Percentiles rank a stretch among this genome's conserved stretches.
Evolutionary conservation across 2,329 filamentous ascomycete genomes (phyloP).

Genomic region (Ophiosphaerella narmari): DNA sequence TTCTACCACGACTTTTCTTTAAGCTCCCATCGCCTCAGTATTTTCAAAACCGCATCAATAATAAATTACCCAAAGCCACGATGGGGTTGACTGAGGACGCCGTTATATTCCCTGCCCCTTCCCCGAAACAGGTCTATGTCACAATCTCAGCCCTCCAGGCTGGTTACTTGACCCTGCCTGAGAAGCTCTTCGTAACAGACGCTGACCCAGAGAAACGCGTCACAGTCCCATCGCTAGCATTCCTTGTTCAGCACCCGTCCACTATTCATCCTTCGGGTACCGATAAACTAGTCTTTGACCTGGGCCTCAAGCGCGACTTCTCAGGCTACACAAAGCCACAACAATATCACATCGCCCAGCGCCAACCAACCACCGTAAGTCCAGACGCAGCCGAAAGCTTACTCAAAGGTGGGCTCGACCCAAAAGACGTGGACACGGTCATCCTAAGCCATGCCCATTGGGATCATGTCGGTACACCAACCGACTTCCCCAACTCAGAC

Average conservation of each 20-base stretch:
- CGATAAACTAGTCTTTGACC: constrained; percentile 57
- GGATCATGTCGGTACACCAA: constrained; percentile 62
- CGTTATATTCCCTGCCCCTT: constrained; percentile 28
- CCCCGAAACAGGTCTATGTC: constrained; percentile 31
- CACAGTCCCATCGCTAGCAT: constrained; percentile 60
- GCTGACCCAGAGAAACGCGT: constrained; percentile 50
- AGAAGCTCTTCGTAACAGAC: constrained; percentile 53
- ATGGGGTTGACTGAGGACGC: constrained; percentile 8
- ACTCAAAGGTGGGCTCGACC: constrained; percentile 42
- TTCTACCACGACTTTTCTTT: too few relatives aligned
- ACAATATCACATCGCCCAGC: constrained; percentile 52
- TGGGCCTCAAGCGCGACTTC: constrained; percentile 56
- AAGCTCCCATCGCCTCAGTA: too few relatives aligned
- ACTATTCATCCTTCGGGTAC: constrained; percentile 21
- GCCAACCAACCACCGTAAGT: constrained; percentile 51
- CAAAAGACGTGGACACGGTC: constrained; percentile 47
- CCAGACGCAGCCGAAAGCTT: constrained; percentile 52
- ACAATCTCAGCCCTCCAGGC: constrained; percentile 38
- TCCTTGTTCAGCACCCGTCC: constrained; percentile 56
- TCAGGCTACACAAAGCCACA: constrained; percentile 51
- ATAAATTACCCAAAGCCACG: not conserved
- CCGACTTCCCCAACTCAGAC: constrained; percentile 54
- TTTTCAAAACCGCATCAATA: not conserved
- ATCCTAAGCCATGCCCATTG: constrained; percentile 62
- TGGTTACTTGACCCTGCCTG: constrained; percentile 53